Base-by-base conservation (phyloP, 305 asterid genomes). In the Rubia balearica region DNA sequence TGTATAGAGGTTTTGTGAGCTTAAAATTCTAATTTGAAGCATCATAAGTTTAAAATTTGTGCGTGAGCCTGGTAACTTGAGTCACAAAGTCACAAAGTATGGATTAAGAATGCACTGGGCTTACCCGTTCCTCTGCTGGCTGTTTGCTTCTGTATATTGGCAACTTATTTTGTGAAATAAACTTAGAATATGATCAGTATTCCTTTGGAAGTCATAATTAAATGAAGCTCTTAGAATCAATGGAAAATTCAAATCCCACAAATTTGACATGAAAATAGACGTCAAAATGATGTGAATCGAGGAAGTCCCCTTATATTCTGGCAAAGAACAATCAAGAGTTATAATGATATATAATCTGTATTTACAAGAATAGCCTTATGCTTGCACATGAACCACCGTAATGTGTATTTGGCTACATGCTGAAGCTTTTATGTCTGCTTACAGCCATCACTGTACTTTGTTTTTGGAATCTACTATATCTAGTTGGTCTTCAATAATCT, bases 361-460 rank as follows among this genome's bases (percentile, higher is more conserved):
- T 38, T 17, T 63, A 63, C 48, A 38, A 36, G 68, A 40, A 33
- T 64, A 8, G n/a, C 16, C 68, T 9, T 61, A n/a, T 64, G 13
- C 49, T 61, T 40, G 27, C 4, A 67, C 61, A 27, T 22, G 59
- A 67, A 67, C 30, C 59, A 66, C 56, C 5, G 10, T 22, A 45
- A 13, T 48, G 36, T 46, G 21, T 66, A 43, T 13, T 9, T 5
- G 45, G 43, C 61, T 3, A 67, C 8, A 33, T 42, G 6, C 51
- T 68, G 49, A 33, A 53, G 48, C 40, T 68, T 68, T 17, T 36
- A 16, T 66, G 16, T 46, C 53, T 67, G 71, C 27, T 65, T 21
- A 13, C 4, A 9, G 6, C 40, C 60, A 24, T 48, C 16, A 24
- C 60, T 8, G 33, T 30, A 7, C 55, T 10, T 33, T 30, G 43